These are phyloP conservation scores for Manihot esculenta DNA, from an alignment of 441 rosid genomes.

Conservation along the genomic window DNA sequence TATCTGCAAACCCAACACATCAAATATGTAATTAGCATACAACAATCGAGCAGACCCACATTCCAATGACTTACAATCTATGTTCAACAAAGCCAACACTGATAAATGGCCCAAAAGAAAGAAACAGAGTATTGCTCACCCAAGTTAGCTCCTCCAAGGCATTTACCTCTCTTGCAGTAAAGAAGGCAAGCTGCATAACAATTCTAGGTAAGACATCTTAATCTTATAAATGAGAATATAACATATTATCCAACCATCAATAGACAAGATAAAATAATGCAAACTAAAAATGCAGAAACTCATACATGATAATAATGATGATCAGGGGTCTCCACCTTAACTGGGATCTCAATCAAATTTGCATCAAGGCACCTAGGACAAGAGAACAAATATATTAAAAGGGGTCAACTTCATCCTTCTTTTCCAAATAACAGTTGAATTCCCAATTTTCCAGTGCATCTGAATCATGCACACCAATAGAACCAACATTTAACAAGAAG, in stretches of 20 bases:
- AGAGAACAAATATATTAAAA: slow-evolving; percentile 17
- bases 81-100: too few relatives aligned
- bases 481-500: slow-evolving; percentile 3
- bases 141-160: slow-evolving; percentile 90
- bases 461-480: neutral
- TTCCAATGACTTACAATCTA: neutral
- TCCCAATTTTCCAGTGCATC: neutral
- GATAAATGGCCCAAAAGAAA: neutral
- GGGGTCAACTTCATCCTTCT: slow-evolving; percentile 1
- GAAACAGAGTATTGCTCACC: slow-evolving; percentile 51
- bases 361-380: slow-evolving; percentile 78
- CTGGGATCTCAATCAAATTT: slow-evolving; percentile 90
- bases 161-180: slow-evolving; percentile 75
- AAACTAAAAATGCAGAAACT: slow-evolving; percentile 14
- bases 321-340: slow-evolving; percentile 78
- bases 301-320: slow-evolving; percentile 79
- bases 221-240: slow-evolving; percentile 5
- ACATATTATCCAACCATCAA: neutral
- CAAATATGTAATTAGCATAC: neutral
- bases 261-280: slow-evolving; percentile 1
- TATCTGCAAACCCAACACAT: neutral
- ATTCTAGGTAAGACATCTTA: slow-evolving; percentile 21
- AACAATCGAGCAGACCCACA: neutral
- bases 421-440: neutral
- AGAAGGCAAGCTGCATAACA: slow-evolving; percentile 75